phyloP scores from a whole-genome alignment of 2,329 filamentous ascomycete species.

The Penicillium freii region DNA sequence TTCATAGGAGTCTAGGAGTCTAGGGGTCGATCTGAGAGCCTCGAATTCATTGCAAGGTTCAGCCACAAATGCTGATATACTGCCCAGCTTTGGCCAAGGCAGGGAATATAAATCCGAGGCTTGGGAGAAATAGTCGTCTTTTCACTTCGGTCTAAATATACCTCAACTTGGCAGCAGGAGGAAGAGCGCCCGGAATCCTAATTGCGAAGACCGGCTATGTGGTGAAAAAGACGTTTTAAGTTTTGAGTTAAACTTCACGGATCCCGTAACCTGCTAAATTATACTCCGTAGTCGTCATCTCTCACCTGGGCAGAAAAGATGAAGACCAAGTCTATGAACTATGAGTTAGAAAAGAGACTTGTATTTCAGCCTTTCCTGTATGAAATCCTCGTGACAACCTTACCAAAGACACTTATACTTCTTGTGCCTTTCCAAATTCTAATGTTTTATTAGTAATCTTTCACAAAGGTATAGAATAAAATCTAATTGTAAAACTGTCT shows the following conservation, averaged over 20 bases:
- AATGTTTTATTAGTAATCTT: too few species aligned
- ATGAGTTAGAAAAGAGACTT: too few species aligned
- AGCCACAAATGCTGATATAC: not conserved
- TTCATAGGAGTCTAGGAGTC: not conserved
- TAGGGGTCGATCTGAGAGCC: not conserved
- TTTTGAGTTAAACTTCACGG: not conserved
- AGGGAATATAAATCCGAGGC: not conserved
- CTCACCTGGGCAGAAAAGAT: too few species aligned
- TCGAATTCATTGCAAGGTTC: not conserved
- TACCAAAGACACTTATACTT: too few species aligned
- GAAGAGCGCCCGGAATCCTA: not conserved
- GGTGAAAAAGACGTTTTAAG: not conserved
- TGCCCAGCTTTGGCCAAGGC: not conserved
- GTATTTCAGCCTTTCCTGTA: too few species aligned
- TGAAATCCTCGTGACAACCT: too few species aligned
- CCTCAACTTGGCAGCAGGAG: not conserved
- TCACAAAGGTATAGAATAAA: too few species aligned
- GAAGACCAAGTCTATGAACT: too few species aligned
- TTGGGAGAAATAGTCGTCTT: not conserved
- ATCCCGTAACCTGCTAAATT: too few species aligned
- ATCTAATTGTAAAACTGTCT: too few species aligned
- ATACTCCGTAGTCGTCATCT: too few species aligned
- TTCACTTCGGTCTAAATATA: not conserved
- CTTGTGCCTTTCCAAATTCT: too few species aligned
- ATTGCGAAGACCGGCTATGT: not conserved